Percentiles rank a stretch among this genome's conserved stretches.
Conservation (phyloP, 768 basidiomycete species). For the Mycena chlorophos region DNA sequence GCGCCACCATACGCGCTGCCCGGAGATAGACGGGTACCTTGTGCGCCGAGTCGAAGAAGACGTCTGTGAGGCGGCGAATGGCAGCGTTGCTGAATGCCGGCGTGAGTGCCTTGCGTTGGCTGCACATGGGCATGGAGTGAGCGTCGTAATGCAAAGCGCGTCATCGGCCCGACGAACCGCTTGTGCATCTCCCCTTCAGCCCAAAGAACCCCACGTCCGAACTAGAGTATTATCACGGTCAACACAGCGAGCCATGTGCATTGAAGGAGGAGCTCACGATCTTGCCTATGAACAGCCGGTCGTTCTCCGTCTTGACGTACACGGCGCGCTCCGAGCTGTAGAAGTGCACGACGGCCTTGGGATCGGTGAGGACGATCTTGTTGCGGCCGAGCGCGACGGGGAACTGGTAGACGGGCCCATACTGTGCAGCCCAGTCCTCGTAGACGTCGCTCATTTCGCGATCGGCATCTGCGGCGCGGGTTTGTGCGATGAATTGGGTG, state of each 20-base stretch:
- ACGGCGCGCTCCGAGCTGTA: conserved; percentile 18
- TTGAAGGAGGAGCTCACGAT: conserved; percentile 1
- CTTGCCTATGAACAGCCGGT: conserved; percentile 1
- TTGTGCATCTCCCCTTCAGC: conserved; percentile 27
- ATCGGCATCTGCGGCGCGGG: too few species aligned
- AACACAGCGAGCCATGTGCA: too few species aligned
- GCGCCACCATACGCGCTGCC: too few species aligned
- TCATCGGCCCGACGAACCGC: conserved; percentile 19
- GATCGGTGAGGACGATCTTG: conserved; percentile 23
- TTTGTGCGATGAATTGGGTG: too few species aligned
- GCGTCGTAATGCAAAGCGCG: not conserved
- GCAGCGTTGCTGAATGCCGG: conserved; percentile 45
- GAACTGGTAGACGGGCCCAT: conserved; percentile 18
- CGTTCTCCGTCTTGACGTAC: conserved; percentile 20
- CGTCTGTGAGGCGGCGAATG: conserved; percentile 34
- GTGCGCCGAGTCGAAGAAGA: conserved; percentile 45
- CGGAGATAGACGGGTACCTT: conserved; percentile 30
- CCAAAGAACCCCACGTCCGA: conserved; percentile 20
- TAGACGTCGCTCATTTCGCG: too few species aligned
- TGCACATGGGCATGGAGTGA: not conserved
- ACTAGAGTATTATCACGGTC: not conserved
- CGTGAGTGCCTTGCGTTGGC: conserved; percentile 40
- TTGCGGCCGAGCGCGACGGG: conserved; percentile 14
- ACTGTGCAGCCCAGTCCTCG: conserved; percentile 21
- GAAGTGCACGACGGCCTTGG: conserved; percentile 27